These are phyloP conservation scores for Diaporthe sp. DNA, from an alignment of 2,329 filamentous ascomycete species.

Conservation along the genomic window DNA sequence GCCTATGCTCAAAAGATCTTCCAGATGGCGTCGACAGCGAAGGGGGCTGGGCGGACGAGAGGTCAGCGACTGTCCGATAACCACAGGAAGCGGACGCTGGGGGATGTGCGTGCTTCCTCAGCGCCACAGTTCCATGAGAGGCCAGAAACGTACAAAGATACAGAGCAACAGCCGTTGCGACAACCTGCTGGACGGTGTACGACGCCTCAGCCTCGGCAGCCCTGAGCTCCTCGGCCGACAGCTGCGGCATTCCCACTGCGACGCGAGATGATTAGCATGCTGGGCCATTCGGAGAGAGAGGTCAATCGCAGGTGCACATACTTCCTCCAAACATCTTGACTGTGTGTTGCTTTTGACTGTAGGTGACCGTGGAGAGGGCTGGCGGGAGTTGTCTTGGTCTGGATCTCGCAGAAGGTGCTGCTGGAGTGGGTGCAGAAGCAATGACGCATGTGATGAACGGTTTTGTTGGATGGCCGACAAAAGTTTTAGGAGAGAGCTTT, in stretches of 20 bases:
- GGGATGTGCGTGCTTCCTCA: background rate
- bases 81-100: background rate
- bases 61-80: background rate
- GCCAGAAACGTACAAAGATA: slow-evolving; percentile 75
- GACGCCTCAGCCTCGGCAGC: slow-evolving; percentile 77
- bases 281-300: no score
- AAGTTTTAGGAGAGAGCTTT: slow-evolving; percentile 30
- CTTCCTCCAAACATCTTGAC: slow-evolving; percentile 74
- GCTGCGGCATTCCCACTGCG: slow-evolving; percentile 76
- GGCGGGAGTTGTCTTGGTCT: background rate
- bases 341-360: background rate
- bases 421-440: slow-evolving; percentile 16
- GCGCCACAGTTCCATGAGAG: background rate
- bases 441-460: slow-evolving; percentile 39
- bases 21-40: slow-evolving; percentile 64
- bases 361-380: slow-evolving; percentile 5
- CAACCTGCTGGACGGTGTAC: slow-evolving; percentile 76
- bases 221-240: slow-evolving; percentile 78
- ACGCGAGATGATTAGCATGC: slow-evolving; percentile 25
- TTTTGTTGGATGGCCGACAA: slow-evolving; percentile 30
- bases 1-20: slow-evolving; percentile 50
- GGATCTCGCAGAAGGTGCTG: slow-evolving; percentile 7
- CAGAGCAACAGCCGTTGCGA: slow-evolving; percentile 75
- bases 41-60: slow-evolving; percentile 62
- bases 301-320: slow-evolving; percentile 49